These are phyloP conservation scores for Pestalotiopsis fici DNA, from an alignment of 2,329 filamentous ascomycete species.

Conservation along the genomic window DNA sequence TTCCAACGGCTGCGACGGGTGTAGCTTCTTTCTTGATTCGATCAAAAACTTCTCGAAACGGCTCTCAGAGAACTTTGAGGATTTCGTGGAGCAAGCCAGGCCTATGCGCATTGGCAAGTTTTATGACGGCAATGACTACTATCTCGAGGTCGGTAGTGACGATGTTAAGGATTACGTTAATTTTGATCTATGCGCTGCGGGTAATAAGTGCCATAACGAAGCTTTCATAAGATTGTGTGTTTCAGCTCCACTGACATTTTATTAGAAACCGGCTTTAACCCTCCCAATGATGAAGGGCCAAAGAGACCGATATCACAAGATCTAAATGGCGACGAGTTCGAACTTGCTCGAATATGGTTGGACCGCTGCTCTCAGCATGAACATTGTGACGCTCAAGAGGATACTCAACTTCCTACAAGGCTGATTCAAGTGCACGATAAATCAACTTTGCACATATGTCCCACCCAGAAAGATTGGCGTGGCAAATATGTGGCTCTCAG, in stretches of 20 bases:
- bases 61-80: no score
- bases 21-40: neutral
- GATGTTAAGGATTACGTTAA: no score
- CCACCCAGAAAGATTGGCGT: neutral
- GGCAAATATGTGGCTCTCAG: neutral
- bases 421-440: neutral
- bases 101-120: no score
- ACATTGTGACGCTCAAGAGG: neutral
- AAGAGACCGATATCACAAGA: neutral
- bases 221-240: neutral
- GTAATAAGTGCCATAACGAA: neutral
- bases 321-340: neutral
- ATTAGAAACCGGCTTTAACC: neutral
- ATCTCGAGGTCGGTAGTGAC: no score
- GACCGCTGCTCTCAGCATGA: neutral
- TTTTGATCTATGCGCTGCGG: neutral
- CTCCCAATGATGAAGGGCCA: neutral
- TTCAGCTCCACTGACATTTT: neutral
- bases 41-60: no score
- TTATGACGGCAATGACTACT: no score
- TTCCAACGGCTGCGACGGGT: neutral
- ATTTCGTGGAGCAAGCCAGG: neutral
- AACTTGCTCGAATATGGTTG: neutral
- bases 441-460: neutral
- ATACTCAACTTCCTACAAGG: neutral